Base-by-base conservation (phyloP, 352 stramenopile genomes). In the Pythium sp. region DNA sequence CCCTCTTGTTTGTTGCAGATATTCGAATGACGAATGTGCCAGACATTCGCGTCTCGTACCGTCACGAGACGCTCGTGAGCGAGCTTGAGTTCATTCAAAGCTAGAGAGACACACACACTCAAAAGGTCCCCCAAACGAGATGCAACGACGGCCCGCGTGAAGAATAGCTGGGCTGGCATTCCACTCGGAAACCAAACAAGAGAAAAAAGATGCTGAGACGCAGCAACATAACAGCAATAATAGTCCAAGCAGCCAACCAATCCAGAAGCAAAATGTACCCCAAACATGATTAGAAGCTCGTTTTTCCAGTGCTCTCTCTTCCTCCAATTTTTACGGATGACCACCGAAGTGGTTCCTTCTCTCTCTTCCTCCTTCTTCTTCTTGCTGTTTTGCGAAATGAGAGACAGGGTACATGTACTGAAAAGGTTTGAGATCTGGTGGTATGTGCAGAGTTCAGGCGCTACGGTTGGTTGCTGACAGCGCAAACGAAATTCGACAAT, bases 1-100 rank as follows among this genome's bases (percentile, higher is more conserved):
- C 22, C 5, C 15, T n/a, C 2, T n/a, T 36, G 22, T 24, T 14
- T 63, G 60, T 18, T 74, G 15, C 55, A 91, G 92, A 98, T 69
- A 98, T 98, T 65, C 85, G 84, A 36, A 96, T 97, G 85, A 97
- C 93, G 36, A 98, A 98, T 64, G 94, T 98, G 38, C 94, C 94
- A 4, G 82, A 98, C 71, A 97, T 98, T 46, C 90, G 94, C 60
- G 66, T 98, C 6, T 79, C 92, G 68, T 98, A 97, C 73, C 87
- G 93, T 32, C 73, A 95, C 77, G 88, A 97, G 70, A 95, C 86
- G 32, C 80, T 94, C 22, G 70, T 80, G 62, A 81, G 76, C 68
- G 87, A 94, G 68, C 71, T 91, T 36, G 74, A 78, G 58, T 93
- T 93, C 66, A 86, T 93, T 53, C 73, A 92, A 66, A 89, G 78